These are phyloP conservation scores for Pyrenophora teres DNA, from an alignment of 2,329 filamentous ascomycete species.

Conservation along the genomic window DNA sequence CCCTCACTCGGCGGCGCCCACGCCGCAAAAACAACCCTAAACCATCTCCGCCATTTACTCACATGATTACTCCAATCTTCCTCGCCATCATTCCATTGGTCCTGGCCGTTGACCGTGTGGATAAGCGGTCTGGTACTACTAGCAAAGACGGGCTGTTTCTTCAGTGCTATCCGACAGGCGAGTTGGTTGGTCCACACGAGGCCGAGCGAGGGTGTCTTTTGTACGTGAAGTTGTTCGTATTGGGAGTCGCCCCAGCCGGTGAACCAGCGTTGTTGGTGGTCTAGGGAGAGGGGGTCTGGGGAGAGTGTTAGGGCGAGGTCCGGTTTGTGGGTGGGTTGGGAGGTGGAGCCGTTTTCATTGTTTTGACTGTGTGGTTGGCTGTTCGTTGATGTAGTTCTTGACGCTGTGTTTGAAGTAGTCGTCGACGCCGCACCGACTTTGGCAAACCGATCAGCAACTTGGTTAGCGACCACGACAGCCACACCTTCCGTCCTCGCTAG, in stretches of 20 bases:
- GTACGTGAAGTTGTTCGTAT: constrained; percentile 30
- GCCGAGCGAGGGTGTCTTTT: constrained; percentile 86
- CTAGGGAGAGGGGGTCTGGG: constrained; percentile 68
- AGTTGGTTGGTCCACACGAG: constrained; percentile 92
- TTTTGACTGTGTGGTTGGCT: constrained; percentile 31
- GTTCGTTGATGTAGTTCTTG: constrained; percentile 25
- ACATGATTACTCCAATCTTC: constrained; percentile 44
- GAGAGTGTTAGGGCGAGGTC: constrained; percentile 43
- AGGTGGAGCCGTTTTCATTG: constrained; percentile 17
- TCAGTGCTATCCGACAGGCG: constrained; percentile 77
- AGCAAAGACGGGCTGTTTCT: constrained; percentile 66
- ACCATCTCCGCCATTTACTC: constrained; percentile 70
- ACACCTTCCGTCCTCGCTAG: constrained; percentile 75
- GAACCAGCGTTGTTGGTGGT: constrained; percentile 93
- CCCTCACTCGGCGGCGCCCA: constrained; percentile 65
- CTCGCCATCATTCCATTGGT: constrained; percentile 48
- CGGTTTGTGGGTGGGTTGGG: constrained; percentile 21
- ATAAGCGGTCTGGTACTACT: constrained; percentile 13
- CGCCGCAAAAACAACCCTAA: constrained; percentile 88
- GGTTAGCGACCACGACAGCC: constrained; percentile 90
- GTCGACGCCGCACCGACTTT: constrained; percentile 18
- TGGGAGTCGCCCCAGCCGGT: constrained; percentile 84
- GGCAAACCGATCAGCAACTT: constrained; percentile 87
- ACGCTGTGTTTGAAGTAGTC: constrained; percentile 29
- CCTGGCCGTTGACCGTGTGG: constrained; percentile 42